Evolutionary conservation across 192 early-diverging fungal species (phyloP).

Genomic region (Coemansia sp.): DNA sequence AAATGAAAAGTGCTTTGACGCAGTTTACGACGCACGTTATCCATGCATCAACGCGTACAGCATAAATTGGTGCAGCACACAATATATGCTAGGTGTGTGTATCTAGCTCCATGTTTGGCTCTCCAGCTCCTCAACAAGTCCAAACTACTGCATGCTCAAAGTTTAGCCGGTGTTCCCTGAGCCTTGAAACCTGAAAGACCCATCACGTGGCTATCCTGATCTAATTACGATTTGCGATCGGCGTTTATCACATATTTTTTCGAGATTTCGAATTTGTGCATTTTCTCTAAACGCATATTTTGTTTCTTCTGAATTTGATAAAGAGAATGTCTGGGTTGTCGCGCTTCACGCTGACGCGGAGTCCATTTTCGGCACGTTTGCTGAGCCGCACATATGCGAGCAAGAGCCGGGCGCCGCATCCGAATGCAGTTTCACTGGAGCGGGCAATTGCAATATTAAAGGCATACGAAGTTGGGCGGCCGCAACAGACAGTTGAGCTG

Average conservation of each 20-base stretch:
- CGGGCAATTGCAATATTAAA: constrained; percentile 58
- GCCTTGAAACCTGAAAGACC: background rate
- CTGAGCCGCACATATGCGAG: constrained; percentile 14
- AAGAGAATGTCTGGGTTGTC: constrained; percentile 8
- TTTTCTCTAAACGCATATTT: background rate
- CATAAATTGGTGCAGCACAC: constrained; percentile 1
- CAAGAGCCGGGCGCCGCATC: constrained; percentile 34
- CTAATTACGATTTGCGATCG: background rate
- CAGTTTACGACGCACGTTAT: background rate
- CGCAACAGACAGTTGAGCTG: constrained; percentile 62
- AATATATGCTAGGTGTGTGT: background rate
- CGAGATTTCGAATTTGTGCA: background rate
- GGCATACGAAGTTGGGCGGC: constrained; percentile 69
- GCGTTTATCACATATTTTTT: background rate
- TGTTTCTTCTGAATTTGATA: background rate
- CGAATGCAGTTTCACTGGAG: constrained; percentile 54
- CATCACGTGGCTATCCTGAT: background rate
- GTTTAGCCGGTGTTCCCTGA: background rate
- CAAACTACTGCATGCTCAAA: background rate
- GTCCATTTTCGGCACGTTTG: background rate
- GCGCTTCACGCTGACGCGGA: constrained; percentile 9
- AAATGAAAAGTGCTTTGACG: background rate
- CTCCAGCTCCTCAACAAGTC: background rate
- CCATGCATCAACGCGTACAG: background rate
- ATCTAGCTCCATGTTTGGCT: background rate